Percentiles rank a stretch among this genome's conserved stretches.
Conservation (phyloP, 495 filamentous ascomycete genomes). For the Xylaria telfairii region DNA sequence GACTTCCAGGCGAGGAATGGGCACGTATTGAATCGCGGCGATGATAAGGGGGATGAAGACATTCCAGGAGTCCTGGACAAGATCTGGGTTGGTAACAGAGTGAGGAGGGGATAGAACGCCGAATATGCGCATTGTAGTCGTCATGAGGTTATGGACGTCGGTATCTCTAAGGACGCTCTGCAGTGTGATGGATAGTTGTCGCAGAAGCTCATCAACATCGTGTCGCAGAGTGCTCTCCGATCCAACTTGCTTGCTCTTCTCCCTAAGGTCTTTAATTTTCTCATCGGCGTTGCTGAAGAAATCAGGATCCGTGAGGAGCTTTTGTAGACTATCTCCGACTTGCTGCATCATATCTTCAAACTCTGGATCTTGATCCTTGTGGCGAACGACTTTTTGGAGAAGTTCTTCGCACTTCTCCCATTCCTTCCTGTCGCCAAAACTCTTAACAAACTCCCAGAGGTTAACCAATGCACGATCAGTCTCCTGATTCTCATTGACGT, state of each 20-base stretch:
- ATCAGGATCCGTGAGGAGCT: constrained; percentile 83
- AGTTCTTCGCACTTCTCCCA: constrained; percentile 76
- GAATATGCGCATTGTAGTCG: constrained; percentile 67
- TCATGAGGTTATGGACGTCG: constrained; percentile 69
- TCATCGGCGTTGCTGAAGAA: constrained; percentile 77
- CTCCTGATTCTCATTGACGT: constrained; percentile 73
- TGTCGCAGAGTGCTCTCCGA: constrained; percentile 69
- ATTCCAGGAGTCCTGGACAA: constrained; percentile 75
- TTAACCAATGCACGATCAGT: constrained; percentile 76
- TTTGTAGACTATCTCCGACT: constrained; percentile 72
- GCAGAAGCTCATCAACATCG: constrained; percentile 75
- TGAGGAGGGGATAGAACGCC: constrained; percentile 66
- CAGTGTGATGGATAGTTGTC: constrained; percentile 71
- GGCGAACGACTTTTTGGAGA: constrained; percentile 71
- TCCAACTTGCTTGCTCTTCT: constrained; percentile 67
- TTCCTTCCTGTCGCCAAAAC: constrained; percentile 74
- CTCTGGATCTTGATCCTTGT: constrained; percentile 77
- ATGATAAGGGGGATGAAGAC: constrained; percentile 82
- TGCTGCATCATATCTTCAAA: constrained; percentile 80
- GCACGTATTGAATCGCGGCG: constrained; percentile 79
- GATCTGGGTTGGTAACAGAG: constrained; percentile 64
- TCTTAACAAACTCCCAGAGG: constrained; percentile 77
- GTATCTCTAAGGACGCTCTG: constrained; percentile 70
- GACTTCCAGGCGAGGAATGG: constrained; percentile 85
- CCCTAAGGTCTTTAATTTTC: constrained; percentile 73